Conservation (phyloP, 306 rosid species). For the Herpetospermum pedunculosum region DNA sequence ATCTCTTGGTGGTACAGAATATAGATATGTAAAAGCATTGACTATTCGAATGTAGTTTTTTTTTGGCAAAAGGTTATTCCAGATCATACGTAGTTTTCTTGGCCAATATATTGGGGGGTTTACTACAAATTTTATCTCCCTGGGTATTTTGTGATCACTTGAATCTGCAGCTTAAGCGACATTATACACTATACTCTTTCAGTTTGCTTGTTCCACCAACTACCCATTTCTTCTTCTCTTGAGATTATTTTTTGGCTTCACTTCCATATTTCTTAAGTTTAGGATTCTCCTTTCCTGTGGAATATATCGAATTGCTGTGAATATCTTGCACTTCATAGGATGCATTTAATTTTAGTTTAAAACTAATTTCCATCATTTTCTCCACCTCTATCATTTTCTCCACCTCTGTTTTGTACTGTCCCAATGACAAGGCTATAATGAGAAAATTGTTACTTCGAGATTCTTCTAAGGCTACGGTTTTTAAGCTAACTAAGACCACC, state of each 20-base stretch:
- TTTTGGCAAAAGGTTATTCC: not conserved
- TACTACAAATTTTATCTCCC: not conserved
- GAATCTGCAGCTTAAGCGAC: not conserved
- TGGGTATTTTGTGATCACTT: not conserved
- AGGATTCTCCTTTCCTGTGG: not conserved
- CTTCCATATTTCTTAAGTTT: not conserved
- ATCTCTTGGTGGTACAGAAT: not conserved
- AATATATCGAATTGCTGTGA: not conserved
- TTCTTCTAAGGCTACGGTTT: too few species aligned
- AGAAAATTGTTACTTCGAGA: not conserved
- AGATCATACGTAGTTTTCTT: not conserved
- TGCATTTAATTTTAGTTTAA: not conserved
- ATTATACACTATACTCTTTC: not conserved
- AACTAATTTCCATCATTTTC: not conserved
- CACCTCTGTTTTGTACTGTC: not conserved
- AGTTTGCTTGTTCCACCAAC: not conserved
- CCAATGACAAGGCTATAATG: not conserved
- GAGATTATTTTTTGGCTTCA: not conserved
- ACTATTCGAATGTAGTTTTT: not conserved
- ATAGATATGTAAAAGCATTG: not conserved
- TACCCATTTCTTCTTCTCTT: not conserved
- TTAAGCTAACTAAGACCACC: too few species aligned
- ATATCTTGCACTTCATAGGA: not conserved
- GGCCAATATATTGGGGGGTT: not conserved
- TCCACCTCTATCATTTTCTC: not conserved